A percentile compares a stretch with the other conserved stretches of the same genome.
These are phyloP conservation scores for Raphanus hybrid DNA, from an alignment of 441 rosid species.

Conservation along the genomic window DNA sequence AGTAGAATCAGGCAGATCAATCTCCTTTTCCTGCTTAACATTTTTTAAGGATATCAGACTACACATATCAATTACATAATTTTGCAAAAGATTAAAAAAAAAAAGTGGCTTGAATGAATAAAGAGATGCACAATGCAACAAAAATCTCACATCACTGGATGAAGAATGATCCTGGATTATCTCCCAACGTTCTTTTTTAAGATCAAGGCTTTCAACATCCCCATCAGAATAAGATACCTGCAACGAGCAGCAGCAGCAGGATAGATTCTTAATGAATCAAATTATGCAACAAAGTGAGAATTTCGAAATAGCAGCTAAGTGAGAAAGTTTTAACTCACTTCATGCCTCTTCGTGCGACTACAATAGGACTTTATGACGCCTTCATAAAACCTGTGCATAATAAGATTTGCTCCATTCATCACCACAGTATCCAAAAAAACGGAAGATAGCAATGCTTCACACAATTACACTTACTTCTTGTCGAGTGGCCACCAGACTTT, in stretches of 20 bases:
- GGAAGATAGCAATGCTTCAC: not conserved
- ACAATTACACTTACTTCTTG: constrained; percentile 49
- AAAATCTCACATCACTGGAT: too few species aligned
- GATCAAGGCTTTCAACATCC: constrained; percentile 57
- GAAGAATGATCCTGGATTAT: too few species aligned
- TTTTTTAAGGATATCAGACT: too few species aligned
- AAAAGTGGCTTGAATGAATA: too few species aligned
- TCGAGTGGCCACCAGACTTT: constrained; percentile 91
- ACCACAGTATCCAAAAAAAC: not conserved
- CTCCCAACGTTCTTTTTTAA: constrained; percentile 50
- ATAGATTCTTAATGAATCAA: constrained; percentile 10
- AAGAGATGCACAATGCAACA: too few species aligned
- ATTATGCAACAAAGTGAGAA: constrained; percentile 14
- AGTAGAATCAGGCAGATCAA: constrained; percentile 36
- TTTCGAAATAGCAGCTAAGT: not conserved
- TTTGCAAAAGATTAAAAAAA: too few species aligned
- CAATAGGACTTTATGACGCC: constrained; percentile 42
- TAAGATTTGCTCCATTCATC: constrained; percentile 14
- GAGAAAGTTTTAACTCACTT: constrained; percentile 48
- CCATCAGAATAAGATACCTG: constrained; percentile 74
- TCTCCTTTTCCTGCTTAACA: constrained; percentile 42
- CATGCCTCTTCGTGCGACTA: constrained; percentile 51
- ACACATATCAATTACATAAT: too few species aligned
- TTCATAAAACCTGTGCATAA: constrained; percentile 65
- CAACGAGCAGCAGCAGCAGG: constrained; percentile 14